Percentiles rank a stretch among this genome's conserved stretches.
Evolutionary conservation across 179 eudicot species (phyloP).

Genomic region (Vitellaria paradoxa): DNA sequence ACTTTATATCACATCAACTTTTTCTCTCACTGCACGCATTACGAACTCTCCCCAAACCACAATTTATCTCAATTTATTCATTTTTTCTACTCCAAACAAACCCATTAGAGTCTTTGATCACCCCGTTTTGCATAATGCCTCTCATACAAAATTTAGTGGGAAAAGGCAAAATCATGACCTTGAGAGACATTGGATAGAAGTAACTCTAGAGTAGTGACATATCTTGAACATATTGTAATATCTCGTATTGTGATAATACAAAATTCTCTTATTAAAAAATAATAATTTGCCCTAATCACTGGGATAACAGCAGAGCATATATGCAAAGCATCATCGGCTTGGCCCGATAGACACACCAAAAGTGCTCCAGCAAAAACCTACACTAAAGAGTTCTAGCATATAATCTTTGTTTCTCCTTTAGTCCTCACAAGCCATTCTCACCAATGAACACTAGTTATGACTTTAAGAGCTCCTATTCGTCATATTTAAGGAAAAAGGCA

Average conservation of each 20-base stretch:
- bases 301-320: neutral
- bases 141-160: conserved; percentile 1
- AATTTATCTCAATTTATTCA: too few relatives aligned
- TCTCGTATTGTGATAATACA: too few relatives aligned
- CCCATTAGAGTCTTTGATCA: neutral
- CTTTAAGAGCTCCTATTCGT: neutral
- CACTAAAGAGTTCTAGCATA: neutral
- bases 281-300: neutral
- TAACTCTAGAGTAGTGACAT: too few relatives aligned
- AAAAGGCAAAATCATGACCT: neutral
- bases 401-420: neutral
- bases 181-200: neutral
- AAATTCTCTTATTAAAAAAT: neutral
- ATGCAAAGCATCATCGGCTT: neutral
- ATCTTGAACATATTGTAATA: too few relatives aligned
- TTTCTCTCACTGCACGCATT: too few relatives aligned
- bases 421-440: neutral
- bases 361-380: neutral
- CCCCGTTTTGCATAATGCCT: neutral
- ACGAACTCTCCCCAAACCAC: too few relatives aligned
- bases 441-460: neutral
- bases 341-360: neutral
- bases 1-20: too few relatives aligned
- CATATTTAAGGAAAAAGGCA: neutral
- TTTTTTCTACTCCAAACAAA: too few relatives aligned